These are phyloP conservation scores for Leccinum fibrillosum DNA, from an alignment of 768 basidiomycete species.

Conservation along the genomic window DNA sequence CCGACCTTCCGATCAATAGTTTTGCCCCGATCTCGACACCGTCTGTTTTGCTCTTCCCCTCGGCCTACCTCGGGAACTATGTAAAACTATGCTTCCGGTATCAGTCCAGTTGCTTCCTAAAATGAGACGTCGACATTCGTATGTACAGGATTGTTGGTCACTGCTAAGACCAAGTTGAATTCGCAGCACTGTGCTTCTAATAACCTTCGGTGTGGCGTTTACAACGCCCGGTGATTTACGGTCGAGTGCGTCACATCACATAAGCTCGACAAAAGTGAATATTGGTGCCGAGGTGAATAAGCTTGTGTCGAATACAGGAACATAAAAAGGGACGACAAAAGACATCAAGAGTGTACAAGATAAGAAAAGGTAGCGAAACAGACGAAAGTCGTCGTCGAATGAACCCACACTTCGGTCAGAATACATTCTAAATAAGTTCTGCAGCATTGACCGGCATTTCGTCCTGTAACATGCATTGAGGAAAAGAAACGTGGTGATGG, in stretches of 20 bases:
- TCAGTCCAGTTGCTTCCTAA: neutral
- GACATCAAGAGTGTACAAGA: constrained; percentile 17
- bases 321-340: constrained; percentile 4
- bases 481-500: neutral
- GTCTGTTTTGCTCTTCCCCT: neutral
- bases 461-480: constrained; percentile 53
- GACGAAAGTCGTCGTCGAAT: constrained; percentile 1
- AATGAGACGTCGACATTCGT: neutral
- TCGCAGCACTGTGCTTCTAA: neutral
- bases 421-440: constrained; percentile 73
- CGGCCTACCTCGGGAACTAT: neutral
- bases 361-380: constrained; percentile 2
- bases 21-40: neutral
- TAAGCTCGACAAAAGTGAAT: neutral
- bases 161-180: neutral
- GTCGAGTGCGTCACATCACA: neutral
- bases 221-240: neutral
- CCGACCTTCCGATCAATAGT: constrained; percentile 7
- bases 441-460: constrained; percentile 99
- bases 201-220: neutral
- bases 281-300: neutral
- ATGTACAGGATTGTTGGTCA: neutral
- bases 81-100: neutral
- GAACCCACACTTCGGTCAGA: neutral
- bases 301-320: constrained; percentile 4